Evolutionary conservation across 345 rosid species (phyloP).

Genomic region (Microthlaspi erraticum): DNA sequence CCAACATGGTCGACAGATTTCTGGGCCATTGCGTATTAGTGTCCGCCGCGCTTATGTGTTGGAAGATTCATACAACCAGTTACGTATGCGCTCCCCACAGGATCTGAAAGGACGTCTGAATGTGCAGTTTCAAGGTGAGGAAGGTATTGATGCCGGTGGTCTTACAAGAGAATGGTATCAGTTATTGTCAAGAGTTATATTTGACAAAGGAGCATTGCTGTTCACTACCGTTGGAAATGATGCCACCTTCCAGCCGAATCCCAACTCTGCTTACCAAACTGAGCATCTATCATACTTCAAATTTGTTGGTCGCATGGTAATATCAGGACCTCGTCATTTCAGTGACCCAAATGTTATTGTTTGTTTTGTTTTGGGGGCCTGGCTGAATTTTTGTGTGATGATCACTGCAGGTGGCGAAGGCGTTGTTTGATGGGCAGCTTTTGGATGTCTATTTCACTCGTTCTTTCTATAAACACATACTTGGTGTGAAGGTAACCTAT

Average conservation of each 20-base stretch:
- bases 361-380: background rate
- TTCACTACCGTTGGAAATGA: slow-evolving; percentile 95
- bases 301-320: slow-evolving; percentile 97
- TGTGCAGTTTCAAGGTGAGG: slow-evolving; percentile 98
- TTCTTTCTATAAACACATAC: slow-evolving; percentile 94
- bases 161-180: slow-evolving; percentile 99
- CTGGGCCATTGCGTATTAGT: slow-evolving; percentile 90
- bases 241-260: slow-evolving; percentile 95
- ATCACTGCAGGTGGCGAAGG: slow-evolving; percentile 82
- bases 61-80: slow-evolving; percentile 98
- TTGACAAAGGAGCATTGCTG: slow-evolving; percentile 93
- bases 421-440: slow-evolving; percentile 94
- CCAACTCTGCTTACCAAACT: slow-evolving; percentile 94
- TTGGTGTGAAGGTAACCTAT: slow-evolving; percentile 94
- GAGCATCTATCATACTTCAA: slow-evolving; percentile 97
- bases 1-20: slow-evolving; percentile 84
- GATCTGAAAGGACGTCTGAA: slow-evolving; percentile 93
- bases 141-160: slow-evolving; percentile 99
- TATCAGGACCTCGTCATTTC: slow-evolving; percentile 24
- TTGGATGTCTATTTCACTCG: slow-evolving; percentile 97
- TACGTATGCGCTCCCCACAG: slow-evolving; percentile 86
- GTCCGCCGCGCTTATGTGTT: slow-evolving; percentile 91
- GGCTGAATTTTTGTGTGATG: slow-evolving; percentile 36
- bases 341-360: slow-evolving; percentile 8
- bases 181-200: slow-evolving; percentile 87